These are phyloP conservation scores for Penicillium sp. DNA, from an alignment of 2,329 filamentous ascomycete genomes.

Conservation along the genomic window DNA sequence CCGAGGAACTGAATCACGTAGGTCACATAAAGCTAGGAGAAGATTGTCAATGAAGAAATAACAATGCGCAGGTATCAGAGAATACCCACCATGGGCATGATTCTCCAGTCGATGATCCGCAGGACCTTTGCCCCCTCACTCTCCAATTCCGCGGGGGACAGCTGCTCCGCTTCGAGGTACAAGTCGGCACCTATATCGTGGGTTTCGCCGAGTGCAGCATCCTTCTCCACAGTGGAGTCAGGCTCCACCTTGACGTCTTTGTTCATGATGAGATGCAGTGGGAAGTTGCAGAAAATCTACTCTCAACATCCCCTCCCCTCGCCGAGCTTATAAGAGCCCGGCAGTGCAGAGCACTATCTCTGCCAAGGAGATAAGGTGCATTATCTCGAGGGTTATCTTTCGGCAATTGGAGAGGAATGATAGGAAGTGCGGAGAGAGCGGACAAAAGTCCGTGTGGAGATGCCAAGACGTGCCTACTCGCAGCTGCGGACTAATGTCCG, in stretches of 20 bases:
- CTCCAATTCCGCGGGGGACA: slow-evolving; percentile 48
- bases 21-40: slow-evolving; percentile 33
- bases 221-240: slow-evolving; percentile 20
- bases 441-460: slow-evolving; percentile 4
- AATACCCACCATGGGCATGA: slow-evolving; percentile 48
- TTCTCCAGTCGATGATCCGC: slow-evolving; percentile 49
- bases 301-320: not conserved
- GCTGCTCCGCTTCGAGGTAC: slow-evolving; percentile 48
- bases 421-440: not conserved
- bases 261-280: slow-evolving; percentile 1
- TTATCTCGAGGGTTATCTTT: not conserved
- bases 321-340: not conserved
- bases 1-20: slow-evolving; percentile 53
- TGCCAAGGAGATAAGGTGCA: slow-evolving; percentile 17
- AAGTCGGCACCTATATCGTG: slow-evolving; percentile 49
- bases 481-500: slow-evolving; percentile 4
- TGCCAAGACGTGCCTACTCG: not conserved
- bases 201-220: slow-evolving; percentile 23
- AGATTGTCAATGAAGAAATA: not conserved
- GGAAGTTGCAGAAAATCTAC: not conserved
- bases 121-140: slow-evolving; percentile 45
- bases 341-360: slow-evolving; percentile 3
- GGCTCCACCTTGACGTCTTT: slow-evolving; percentile 22
- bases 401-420: not conserved
- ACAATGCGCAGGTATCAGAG: not conserved